These are phyloP conservation scores for Vigna trinervia DNA, from an alignment of 306 rosid genomes.

Conservation along the genomic window DNA sequence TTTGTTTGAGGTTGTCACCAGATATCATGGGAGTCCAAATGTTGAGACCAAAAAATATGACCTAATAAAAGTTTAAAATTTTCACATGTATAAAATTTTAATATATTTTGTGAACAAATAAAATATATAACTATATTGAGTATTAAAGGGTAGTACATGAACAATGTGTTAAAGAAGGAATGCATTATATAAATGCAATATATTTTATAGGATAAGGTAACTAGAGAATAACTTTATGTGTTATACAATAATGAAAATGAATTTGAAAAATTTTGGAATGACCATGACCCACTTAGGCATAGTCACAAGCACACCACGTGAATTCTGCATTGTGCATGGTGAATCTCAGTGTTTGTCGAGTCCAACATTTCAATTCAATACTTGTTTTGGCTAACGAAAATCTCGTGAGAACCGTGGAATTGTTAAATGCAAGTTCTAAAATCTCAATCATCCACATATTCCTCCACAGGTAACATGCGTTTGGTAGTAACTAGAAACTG, in stretches of 20 bases:
- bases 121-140: not conserved
- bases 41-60: too few relatives aligned
- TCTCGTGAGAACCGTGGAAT: constrained; percentile 5
- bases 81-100: too few relatives aligned
- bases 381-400: constrained; percentile 16
- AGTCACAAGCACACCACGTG: constrained; percentile 39
- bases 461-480: constrained; percentile 14
- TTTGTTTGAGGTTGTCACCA: too few relatives aligned
- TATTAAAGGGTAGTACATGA: not conserved
- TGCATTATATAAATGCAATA: not conserved
- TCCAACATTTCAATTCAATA: constrained; percentile 40
- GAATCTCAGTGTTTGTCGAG: constrained; percentile 30
- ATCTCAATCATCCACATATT: constrained; percentile 22
- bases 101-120: too few relatives aligned
- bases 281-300: not conserved
- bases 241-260: not conserved
- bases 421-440: constrained; percentile 25
- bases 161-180: not conserved
- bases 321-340: constrained; percentile 28
- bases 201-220: not conserved
- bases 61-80: not conserved
- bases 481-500: not conserved
- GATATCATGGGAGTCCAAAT: too few relatives aligned
- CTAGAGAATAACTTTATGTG: not conserved
- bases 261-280: not conserved